Conservation (phyloP, 2,329 filamentous ascomycete genomes). For the Emergomyces orientalis region DNA sequence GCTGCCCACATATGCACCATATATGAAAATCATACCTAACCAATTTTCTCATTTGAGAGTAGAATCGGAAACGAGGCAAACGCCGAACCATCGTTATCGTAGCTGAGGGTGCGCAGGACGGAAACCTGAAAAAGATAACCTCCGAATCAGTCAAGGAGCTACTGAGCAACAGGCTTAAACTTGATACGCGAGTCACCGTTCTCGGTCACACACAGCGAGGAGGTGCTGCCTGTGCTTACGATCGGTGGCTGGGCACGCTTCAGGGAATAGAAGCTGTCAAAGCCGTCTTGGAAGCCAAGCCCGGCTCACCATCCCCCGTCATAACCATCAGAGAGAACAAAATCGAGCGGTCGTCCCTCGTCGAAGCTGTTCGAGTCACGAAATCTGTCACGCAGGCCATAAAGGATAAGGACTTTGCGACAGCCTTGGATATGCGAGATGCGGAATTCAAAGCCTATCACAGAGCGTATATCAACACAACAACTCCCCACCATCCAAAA, state of each 20-base stretch:
- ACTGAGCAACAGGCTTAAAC: constrained; percentile 66
- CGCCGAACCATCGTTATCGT: constrained; percentile 97
- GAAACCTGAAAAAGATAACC: constrained; percentile 71
- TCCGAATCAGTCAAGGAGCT: constrained; percentile 76
- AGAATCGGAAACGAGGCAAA: constrained; percentile 85
- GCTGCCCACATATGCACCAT: neutral
- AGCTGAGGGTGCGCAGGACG: constrained; percentile 86
- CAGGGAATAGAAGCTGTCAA: constrained; percentile 93
- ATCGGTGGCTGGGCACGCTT: constrained; percentile 83
- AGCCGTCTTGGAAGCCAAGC: constrained; percentile 79
- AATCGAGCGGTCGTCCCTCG: constrained; percentile 79
- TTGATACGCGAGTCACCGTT: constrained; percentile 91
- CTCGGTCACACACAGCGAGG: constrained; percentile 96
- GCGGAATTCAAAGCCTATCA: constrained; percentile 92
- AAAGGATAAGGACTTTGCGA: constrained; percentile 72
- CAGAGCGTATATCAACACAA: constrained; percentile 82
- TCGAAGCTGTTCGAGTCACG: constrained; percentile 80
- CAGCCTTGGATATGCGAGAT: constrained; percentile 80
- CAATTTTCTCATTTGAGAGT: constrained; percentile 17
- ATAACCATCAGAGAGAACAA: constrained; percentile 98
- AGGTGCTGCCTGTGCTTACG: constrained; percentile 84
- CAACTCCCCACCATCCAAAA: constrained; percentile 64
- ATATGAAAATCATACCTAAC: neutral
- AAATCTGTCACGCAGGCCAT: constrained; percentile 77
- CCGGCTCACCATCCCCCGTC: constrained; percentile 82